These are phyloP conservation scores for Candida silvatica DNA, from an alignment of 805 yeast genomes.

Conservation along the genomic window DNA sequence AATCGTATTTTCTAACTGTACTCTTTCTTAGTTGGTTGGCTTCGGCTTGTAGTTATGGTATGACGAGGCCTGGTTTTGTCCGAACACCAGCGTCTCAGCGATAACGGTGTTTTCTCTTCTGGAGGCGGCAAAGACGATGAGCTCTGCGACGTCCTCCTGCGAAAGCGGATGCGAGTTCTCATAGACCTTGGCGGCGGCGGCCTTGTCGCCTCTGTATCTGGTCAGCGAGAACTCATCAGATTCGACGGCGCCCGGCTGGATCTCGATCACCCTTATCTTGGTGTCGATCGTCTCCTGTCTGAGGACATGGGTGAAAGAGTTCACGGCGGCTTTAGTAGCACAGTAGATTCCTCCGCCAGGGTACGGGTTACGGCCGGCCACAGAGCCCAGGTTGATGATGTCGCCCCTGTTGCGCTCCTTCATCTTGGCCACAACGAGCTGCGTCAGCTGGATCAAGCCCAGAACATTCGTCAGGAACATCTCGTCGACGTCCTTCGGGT, in stretches of 20 bases:
- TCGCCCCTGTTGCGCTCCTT: slow-evolving; percentile 64
- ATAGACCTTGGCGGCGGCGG: slow-evolving; percentile 56
- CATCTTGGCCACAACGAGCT: slow-evolving; percentile 65
- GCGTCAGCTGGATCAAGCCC: slow-evolving; percentile 79
- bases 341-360: slow-evolving; percentile 77
- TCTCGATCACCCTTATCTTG: slow-evolving; percentile 58
- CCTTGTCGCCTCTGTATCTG: slow-evolving; percentile 54
- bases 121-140: slow-evolving; percentile 57
- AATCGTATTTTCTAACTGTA: no score
- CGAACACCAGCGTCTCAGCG: slow-evolving; percentile 78
- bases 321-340: slow-evolving; percentile 66
- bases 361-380: slow-evolving; percentile 73
- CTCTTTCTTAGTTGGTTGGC: no score
- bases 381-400: slow-evolving; percentile 66
- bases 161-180: slow-evolving; percentile 59
- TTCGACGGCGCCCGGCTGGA: slow-evolving; percentile 75
- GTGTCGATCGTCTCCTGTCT: slow-evolving; percentile 47
- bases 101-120: slow-evolving; percentile 68
- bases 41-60: slow-evolving; percentile 41
- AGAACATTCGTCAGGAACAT: slow-evolving; percentile 85
- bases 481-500: slow-evolving; percentile 51
- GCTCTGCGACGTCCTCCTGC: slow-evolving; percentile 70
- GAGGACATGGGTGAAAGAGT: slow-evolving; percentile 61
- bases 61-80: slow-evolving; percentile 80
- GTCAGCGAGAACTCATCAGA: slow-evolving; percentile 61